A percentile compares a stretch with the other conserved stretches of the same genome.
These are phyloP conservation scores for Dalbergia cochinchinensis DNA, from an alignment of 306 rosid genomes.

Conservation along the genomic window DNA sequence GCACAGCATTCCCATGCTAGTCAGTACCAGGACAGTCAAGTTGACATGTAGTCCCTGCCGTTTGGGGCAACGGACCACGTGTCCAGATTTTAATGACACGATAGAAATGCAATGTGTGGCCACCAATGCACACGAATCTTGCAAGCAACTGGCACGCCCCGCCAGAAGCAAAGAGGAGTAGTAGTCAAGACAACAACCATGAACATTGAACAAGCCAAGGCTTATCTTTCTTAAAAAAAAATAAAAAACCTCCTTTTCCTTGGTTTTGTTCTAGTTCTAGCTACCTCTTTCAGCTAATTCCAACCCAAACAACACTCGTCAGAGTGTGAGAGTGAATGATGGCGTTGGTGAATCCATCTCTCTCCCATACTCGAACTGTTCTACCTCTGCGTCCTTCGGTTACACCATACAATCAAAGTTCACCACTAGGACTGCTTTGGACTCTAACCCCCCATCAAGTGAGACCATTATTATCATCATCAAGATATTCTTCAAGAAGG, in stretches of 20 bases:
- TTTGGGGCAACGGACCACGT: slow-evolving; percentile 5
- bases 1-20: too few species aligned
- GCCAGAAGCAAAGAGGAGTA: background rate
- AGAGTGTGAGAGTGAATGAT: slow-evolving; percentile 18
- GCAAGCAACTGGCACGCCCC: slow-evolving; percentile 41
- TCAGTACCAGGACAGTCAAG: too few species aligned
- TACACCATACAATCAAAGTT: slow-evolving; percentile 36
- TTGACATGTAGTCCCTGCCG: background rate
- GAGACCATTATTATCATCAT: slow-evolving; percentile 4
- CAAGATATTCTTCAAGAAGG: background rate
- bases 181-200: background rate
- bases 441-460: slow-evolving; percentile 22
- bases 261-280: background rate
- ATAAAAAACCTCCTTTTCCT: background rate
- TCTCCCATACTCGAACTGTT: slow-evolving; percentile 38
- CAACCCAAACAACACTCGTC: background rate
- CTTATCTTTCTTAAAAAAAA: background rate
- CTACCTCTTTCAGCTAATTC: background rate
- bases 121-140: slow-evolving; percentile 2
- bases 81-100: slow-evolving; percentile 27
- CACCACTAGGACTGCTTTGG: background rate
- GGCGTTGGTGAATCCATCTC: slow-evolving; percentile 57
- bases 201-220: background rate
- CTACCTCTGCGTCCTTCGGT: slow-evolving; percentile 33
- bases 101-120: slow-evolving; percentile 41